Evolutionary conservation across 2,329 filamentous ascomycete genomes (phyloP), one percentile per base, ranked within the genome.

Genomic region (Dactylellina drechsleri): DNA sequence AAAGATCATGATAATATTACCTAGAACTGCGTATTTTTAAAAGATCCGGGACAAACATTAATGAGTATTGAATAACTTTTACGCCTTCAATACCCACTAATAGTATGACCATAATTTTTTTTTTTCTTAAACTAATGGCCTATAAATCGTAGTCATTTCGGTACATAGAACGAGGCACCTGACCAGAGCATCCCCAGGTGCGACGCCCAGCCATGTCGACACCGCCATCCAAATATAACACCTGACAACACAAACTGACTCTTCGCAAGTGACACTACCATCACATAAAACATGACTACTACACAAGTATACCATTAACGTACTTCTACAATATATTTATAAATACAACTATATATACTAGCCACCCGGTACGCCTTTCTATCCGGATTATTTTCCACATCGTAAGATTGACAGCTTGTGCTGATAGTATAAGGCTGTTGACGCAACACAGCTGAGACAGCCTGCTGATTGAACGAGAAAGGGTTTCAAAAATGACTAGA

Each of bases 181-280:
- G 58, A 71, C 45, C 52, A 64, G 26, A 28, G 28, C 12, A 18
- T 49, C 61, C 45, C 20, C 59, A 58, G 12, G 54, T 28, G 26
- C 26, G 7, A 28, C 7, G 18, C 15, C 20, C 41, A 20, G 23
- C 41, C 23, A 13, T 28, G 36, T 58, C 36, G 18, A 52, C 64
- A 20, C 28, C 20, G 20, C 23, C 26, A 57, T 43, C 43, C 57
- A 43, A 73, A 54, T 23, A 61, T 41, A 52, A 67, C 70, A 74
- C 62, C 41, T 74, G 70, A 74, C 70, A 74, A 74, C 70, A 58
- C 70, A 66, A 66, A 66, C 23, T 74, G 70, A 74, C 67, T 23
- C 23, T n/a, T 12, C 13, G 18, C 56, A 13, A 59, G 59, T 72
- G 67, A 73, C 68, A 45, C 54, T 8, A 23, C 45, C 50, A 8